Conservation (phyloP, 495 filamentous ascomycete species). For the Neurospora terricola region DNA sequence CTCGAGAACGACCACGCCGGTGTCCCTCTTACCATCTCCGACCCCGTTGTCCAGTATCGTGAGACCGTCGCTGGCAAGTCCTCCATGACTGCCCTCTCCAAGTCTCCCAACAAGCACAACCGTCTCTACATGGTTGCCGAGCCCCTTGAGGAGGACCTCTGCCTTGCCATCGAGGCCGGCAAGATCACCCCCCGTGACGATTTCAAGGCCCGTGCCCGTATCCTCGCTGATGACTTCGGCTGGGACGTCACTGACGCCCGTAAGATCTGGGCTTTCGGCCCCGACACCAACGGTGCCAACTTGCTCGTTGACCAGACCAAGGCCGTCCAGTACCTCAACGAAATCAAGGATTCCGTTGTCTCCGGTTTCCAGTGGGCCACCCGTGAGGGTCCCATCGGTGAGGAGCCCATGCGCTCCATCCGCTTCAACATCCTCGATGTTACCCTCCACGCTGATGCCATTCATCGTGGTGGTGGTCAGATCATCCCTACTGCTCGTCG, state of each 20-base stretch:
- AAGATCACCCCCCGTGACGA: slow-evolving; percentile 94
- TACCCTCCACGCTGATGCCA: slow-evolving; percentile 98
- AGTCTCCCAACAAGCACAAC: slow-evolving; percentile 99
- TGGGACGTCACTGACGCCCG: slow-evolving; percentile 99
- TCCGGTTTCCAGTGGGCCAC: slow-evolving; percentile 99
- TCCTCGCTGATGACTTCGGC: slow-evolving; percentile 92
- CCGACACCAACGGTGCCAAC: slow-evolving; percentile 96
- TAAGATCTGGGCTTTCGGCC: slow-evolving; percentile 99
- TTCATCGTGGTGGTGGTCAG: slow-evolving; percentile 98
- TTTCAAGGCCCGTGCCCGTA: slow-evolving; percentile 96
- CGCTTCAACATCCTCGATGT: slow-evolving; percentile 99
- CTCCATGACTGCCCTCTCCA: slow-evolving; percentile 93
- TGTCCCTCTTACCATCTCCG: slow-evolving; percentile 91
- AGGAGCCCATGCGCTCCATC: slow-evolving; percentile 94
- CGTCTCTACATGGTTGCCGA: slow-evolving; percentile 90
- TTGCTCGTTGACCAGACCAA: slow-evolving; percentile 99
- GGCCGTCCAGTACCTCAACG: slow-evolving; percentile 98
- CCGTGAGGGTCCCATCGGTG: slow-evolving; percentile 91
- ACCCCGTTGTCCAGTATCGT: slow-evolving; percentile 96
- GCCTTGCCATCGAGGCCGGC: slow-evolving; percentile 81
- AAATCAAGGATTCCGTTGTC: slow-evolving; percentile 99
- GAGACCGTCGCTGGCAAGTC: slow-evolving; percentile 79
- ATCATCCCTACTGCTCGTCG: slow-evolving; percentile 96
- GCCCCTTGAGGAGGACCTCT: slow-evolving; percentile 84
- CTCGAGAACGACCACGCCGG: slow-evolving; percentile 99